Percentiles rank a stretch among this genome's conserved stretches.
Evolutionary conservation across 2,329 filamentous ascomycete genomes (phyloP).

Genomic region (Neopestalotiopsis rosae): DNA sequence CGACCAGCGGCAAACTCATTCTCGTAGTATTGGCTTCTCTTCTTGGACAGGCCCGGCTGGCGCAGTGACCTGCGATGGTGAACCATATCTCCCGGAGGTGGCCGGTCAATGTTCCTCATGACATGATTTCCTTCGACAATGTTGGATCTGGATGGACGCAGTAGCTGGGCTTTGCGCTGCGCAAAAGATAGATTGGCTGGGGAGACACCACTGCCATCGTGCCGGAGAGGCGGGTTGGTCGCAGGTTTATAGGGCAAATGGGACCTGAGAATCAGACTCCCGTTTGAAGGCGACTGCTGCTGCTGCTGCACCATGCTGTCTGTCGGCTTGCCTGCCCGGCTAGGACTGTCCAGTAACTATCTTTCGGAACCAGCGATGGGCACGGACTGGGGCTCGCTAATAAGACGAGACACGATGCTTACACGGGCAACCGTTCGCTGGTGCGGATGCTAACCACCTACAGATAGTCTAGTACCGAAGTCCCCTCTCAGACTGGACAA

Average conservation of each 20-base stretch:
- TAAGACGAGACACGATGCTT: not conserved
- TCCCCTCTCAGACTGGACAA: not conserved
- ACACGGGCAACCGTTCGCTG: not conserved
- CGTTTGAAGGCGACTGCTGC: slow-evolving; percentile 4
- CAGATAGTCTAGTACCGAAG: not conserved
- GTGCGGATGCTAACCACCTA: not conserved
- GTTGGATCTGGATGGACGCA: slow-evolving; percentile 29
- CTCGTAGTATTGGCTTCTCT: slow-evolving; percentile 52
- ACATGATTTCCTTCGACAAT: slow-evolving; percentile 43
- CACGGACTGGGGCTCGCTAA: slow-evolving; percentile 13
- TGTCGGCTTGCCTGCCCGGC: no score
- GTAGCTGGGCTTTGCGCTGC: slow-evolving; percentile 36
- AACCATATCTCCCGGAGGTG: slow-evolving; percentile 44
- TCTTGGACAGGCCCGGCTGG: slow-evolving; percentile 39
- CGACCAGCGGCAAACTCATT: slow-evolving; percentile 45
- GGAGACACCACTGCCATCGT: slow-evolving; percentile 18
- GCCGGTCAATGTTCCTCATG: slow-evolving; percentile 45
- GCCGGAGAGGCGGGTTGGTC: slow-evolving; percentile 23
- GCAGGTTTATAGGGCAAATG: slow-evolving; percentile 25
- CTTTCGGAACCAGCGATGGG: slow-evolving; percentile 8
- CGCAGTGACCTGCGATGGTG: slow-evolving; percentile 37
- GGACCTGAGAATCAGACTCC: slow-evolving; percentile 6
- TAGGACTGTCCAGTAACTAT: not conserved
- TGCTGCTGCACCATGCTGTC: not conserved
- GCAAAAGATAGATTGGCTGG: slow-evolving; percentile 32